Percentiles rank a stretch among this genome's conserved stretches.
Conservation (phyloP, 768 basidiomycete genomes). For the Rhodotorula sphaerocarpa region DNA sequence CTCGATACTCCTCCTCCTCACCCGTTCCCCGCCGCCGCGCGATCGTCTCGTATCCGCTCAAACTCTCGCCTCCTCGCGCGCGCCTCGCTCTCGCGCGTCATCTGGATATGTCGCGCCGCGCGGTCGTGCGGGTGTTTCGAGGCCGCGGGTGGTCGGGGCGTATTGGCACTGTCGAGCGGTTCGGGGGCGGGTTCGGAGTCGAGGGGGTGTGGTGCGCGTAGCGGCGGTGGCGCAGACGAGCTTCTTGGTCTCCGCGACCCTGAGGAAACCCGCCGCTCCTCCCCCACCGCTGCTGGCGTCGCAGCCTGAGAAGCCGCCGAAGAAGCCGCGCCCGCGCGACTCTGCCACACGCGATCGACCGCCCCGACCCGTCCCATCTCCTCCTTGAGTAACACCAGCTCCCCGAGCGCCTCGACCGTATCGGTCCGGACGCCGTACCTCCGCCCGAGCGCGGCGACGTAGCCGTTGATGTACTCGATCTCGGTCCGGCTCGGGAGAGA, state of each 20-base stretch:
- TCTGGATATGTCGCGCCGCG: not conserved
- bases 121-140: not conserved
- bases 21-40: not conserved
- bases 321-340: not conserved
- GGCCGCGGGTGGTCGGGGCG: no score
- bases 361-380: conserved; percentile 28
- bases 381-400: conserved; percentile 42
- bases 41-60: not conserved
- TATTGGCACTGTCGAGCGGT: no score
- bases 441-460: conserved; percentile 58
- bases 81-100: not conserved
- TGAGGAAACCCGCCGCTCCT: not conserved
- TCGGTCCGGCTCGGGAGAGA: conserved; percentile 52
- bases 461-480: conserved; percentile 74
- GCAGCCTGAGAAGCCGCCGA: not conserved
- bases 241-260: no score
- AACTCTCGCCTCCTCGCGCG: not conserved
- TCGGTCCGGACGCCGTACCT: conserved; percentile 56
- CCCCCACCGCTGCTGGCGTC: not conserved
- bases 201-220: not conserved
- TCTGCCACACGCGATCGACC: conserved; percentile 21
- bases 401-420: conserved; percentile 41
- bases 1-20: no score
- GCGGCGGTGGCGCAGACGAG: no score
- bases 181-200: not conserved